Conservation (phyloP, 2,329 filamentous ascomycete genomes). For the Sphaerulina vaccinii region DNA sequence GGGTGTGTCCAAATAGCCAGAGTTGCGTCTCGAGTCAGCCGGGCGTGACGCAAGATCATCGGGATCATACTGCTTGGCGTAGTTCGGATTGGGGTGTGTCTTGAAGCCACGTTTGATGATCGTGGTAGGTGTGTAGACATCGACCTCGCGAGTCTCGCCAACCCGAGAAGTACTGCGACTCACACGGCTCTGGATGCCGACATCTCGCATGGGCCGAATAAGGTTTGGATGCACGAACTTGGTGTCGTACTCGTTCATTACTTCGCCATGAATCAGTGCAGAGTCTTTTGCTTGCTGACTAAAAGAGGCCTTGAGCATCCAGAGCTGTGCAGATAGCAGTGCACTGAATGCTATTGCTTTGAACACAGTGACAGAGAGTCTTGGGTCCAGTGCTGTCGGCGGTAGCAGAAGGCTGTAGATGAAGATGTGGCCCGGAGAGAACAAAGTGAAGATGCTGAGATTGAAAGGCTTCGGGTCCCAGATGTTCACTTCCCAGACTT, state of each 20-base stretch:
- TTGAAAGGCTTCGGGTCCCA: constrained; percentile 91
- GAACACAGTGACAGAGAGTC: constrained; percentile 81
- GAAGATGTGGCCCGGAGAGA: constrained; percentile 90
- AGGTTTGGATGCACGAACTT: constrained; percentile 91
- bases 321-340: constrained; percentile 74
- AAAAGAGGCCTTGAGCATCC: constrained; percentile 70
- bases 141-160: constrained; percentile 49
- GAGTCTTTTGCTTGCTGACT: constrained; percentile 83
- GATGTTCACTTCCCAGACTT: constrained; percentile 91
- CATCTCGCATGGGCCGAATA: constrained; percentile 75
- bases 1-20: constrained; percentile 17
- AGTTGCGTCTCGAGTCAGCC: constrained; percentile 23
- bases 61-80: constrained; percentile 65
- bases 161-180: constrained; percentile 36
- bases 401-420: constrained; percentile 88
- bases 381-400: constrained; percentile 68
- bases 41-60: constrained; percentile 45
- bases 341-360: constrained; percentile 75
- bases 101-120: constrained; percentile 73
- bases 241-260: constrained; percentile 90
- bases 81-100: constrained; percentile 80
- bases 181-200: constrained; percentile 72
- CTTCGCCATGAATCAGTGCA: constrained; percentile 81
- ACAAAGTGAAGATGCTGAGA: constrained; percentile 79
- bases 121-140: constrained; percentile 61